Conservation (phyloP, 148 eudicot species). For the Agrostemma githago region DNA sequence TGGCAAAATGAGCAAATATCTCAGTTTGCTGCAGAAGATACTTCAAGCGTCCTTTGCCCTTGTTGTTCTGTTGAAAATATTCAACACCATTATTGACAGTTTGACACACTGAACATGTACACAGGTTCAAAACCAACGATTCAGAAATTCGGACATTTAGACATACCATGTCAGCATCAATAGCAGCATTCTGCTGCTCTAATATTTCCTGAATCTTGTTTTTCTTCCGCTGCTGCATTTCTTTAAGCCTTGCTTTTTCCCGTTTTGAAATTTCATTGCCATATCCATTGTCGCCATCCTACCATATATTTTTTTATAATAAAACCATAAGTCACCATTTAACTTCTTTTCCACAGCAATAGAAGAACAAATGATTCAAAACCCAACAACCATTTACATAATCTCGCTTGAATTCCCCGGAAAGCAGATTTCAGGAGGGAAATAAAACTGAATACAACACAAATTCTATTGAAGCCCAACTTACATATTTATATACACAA, state of each 20-base stretch:
- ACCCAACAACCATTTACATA: too few species aligned
- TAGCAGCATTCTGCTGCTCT: constrained; percentile 78
- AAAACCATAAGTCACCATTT: neutral
- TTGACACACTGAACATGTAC: neutral
- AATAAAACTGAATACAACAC: too few species aligned
- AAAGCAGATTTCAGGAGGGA: too few species aligned
- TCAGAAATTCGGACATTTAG: neutral
- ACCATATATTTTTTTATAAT: neutral
- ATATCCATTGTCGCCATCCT: constrained; percentile 44
- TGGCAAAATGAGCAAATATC: constrained; percentile 95
- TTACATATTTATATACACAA: too few species aligned
- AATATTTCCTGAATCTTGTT: constrained; percentile 84
- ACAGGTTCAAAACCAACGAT: neutral
- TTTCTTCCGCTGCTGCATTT: constrained; percentile 82
- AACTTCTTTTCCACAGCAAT: too few species aligned
- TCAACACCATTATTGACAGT: neutral
- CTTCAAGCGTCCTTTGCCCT: constrained; percentile 88
- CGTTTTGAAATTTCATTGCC: constrained; percentile 56
- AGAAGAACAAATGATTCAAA: too few species aligned
- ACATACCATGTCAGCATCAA: constrained; percentile 93
- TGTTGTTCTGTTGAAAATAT: constrained; percentile 53
- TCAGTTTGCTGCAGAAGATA: constrained; percentile 95
- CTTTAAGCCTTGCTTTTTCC: constrained; percentile 67
- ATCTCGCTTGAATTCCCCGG: too few species aligned
- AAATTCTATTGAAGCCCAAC: too few species aligned